A percentile compares a stretch with the other conserved stretches of the same genome.
Conservation (phyloP, 306 rosid species). For the Prunus persica region DNA sequence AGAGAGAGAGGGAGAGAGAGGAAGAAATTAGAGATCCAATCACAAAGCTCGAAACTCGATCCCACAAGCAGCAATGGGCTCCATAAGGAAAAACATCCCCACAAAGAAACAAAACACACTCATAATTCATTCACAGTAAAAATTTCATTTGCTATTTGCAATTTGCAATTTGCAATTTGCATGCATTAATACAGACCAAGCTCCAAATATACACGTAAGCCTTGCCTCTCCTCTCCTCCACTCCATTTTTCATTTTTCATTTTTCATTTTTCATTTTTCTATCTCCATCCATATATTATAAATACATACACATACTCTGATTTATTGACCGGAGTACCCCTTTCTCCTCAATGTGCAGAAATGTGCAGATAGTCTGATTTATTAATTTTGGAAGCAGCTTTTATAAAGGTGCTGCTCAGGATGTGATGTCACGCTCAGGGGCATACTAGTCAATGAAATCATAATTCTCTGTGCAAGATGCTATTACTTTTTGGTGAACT, state of each 20-base stretch:
- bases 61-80: conserved; percentile 88
- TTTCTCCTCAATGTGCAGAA: conserved; percentile 22
- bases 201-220: conserved; percentile 54
- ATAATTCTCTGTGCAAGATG: conserved; percentile 54
- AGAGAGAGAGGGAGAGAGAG: conserved; percentile 23
- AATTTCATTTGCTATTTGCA: conserved; percentile 38
- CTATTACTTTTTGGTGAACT: conserved; percentile 62
- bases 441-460: conserved; percentile 53
- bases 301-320: not conserved
- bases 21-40: conserved; percentile 43
- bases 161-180: conserved; percentile 77
- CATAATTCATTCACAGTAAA: conserved; percentile 47
- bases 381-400: conserved; percentile 68
- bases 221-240: not conserved
- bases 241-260: not conserved
- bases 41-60: conserved; percentile 69
- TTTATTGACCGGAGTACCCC: conserved; percentile 53
- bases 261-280: not conserved
- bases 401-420: conserved; percentile 75
- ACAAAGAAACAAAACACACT: conserved; percentile 76
- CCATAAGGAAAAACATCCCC: conserved; percentile 67
- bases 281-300: not conserved
- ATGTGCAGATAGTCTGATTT: conserved; percentile 31
- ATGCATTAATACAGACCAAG: conserved; percentile 64
- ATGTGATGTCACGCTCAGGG: conserved; percentile 89